Evolutionary conservation across 129 eudicot species (phyloP), one percentile per base, ranked within the genome.

Genomic region (Tagetes erecta): DNA sequence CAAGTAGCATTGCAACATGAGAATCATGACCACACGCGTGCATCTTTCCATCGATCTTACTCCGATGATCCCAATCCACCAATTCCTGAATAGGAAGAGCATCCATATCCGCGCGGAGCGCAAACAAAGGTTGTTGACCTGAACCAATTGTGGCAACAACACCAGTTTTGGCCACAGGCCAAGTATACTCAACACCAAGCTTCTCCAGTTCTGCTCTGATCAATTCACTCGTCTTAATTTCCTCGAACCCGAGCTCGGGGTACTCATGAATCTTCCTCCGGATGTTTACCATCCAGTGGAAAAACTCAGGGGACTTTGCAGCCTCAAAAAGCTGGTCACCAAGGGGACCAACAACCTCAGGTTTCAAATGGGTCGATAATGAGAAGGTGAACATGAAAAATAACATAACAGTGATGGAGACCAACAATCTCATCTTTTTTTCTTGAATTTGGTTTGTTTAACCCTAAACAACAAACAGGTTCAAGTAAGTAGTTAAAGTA

Each of bases 21-120:
- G 89, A 75, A 78, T 87, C 93, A 20, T 87, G 93, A 34, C 93
- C 93, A 53, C 93, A 87, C 1, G 93, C 93, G 42, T 87, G 93
- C 93, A 87, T 87, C 57, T 78, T 85, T 68, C 89, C 89, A 20
- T 64, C 83, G 20, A 70, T 27, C 76, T 85, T 82, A 80, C 93
- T 87, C 82, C 77, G 68, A 73, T 77, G 84, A 45, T 85, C 93
- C 89, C 87, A 83, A 31, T 85, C 87, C 4, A 83, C 89, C 52
- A 74, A 56, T 83, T 87, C 93, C 93, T 87, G 58, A 59, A 86
- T 49, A 39, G 91, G 84, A 34, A 87, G 85, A 52, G 92, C 92
- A 70, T 87, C 92, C 92, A 87, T 87, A 53, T 87, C 92, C 51
- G 92, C 92, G 2, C 92, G 84, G 33, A 87, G 88, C 30, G 83